Evolutionary conservation across 176 grass and related monocot species (phyloP).

Genomic region (Oryza officinalis): DNA sequence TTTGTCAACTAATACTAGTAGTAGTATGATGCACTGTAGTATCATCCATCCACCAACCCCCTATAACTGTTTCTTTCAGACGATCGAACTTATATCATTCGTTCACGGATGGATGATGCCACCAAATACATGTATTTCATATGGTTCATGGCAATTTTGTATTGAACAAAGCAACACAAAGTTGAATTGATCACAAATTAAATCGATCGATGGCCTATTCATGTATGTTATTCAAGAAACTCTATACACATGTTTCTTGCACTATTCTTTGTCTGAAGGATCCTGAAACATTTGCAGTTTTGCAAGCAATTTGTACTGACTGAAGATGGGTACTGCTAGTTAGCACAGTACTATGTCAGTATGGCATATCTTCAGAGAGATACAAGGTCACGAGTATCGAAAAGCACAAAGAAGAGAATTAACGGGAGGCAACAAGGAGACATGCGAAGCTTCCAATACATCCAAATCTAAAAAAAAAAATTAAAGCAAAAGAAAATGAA

Average conservation of each 20-base stretch:
- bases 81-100: neutral
- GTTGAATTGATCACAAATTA: neutral
- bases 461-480: neutral
- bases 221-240: neutral
- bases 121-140: neutral
- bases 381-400: neutral
- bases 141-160: neutral
- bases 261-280: neutral
- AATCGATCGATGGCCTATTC: neutral
- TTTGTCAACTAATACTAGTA: neutral
- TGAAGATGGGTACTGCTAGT: neutral
- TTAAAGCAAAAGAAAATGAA: neutral
- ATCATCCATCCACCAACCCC: neutral
- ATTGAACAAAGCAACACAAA: neutral
- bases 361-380: neutral
- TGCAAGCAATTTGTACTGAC: neutral
- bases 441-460: constrained; percentile 15
- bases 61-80: neutral
- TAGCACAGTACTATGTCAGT: neutral
- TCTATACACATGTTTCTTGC: neutral
- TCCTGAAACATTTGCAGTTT: neutral
- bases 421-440: neutral
- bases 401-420: neutral
- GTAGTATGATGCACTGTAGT: neutral
- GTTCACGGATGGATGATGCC: neutral